Conservation (phyloP, 1,284 basidiomycete species). For the Omphalotus olearius region DNA sequence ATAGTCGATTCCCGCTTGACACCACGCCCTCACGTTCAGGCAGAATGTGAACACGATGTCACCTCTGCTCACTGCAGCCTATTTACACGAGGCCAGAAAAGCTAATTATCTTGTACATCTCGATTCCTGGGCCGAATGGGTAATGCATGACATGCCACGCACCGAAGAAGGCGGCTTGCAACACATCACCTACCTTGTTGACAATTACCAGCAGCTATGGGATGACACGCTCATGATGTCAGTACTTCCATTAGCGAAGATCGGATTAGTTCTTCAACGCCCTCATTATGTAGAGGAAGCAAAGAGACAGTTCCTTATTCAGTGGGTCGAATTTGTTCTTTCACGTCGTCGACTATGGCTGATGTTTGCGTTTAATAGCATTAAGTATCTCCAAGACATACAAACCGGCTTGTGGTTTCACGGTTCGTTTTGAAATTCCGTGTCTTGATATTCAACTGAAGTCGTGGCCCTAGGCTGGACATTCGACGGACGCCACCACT, state of each 20-base stretch:
- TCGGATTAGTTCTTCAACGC: slow-evolving; percentile 52
- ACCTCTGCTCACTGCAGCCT: slow-evolving; percentile 54
- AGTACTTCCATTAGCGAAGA: slow-evolving; percentile 57
- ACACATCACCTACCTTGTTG: slow-evolving; percentile 54
- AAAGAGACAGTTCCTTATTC: slow-evolving; percentile 54
- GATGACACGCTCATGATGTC: slow-evolving; percentile 70
- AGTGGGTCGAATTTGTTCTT: slow-evolving; percentile 27
- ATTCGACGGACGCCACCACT: slow-evolving; percentile 48
- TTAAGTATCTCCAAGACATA: slow-evolving; percentile 48
- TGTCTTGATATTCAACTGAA: not conserved
- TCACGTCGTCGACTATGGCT: slow-evolving; percentile 7
- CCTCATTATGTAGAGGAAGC: slow-evolving; percentile 59
- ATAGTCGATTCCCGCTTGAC: not conserved
- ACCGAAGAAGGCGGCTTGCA: slow-evolving; percentile 59
- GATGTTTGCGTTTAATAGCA: slow-evolving; percentile 19
- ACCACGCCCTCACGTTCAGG: not conserved
- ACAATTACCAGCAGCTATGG: slow-evolving; percentile 58
- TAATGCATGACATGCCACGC: slow-evolving; percentile 54
- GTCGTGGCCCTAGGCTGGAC: slow-evolving; percentile 36
- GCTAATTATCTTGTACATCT: slow-evolving; percentile 42
- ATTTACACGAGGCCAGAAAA: slow-evolving; percentile 40
- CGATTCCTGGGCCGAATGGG: slow-evolving; percentile 65
- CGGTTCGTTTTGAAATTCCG: slow-evolving; percentile 29
- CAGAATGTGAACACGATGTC: slow-evolving; percentile 69
- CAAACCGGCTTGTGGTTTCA: slow-evolving; percentile 52